Conservation (phyloP, 2,329 filamentous ascomycete species). For the Basipetospora chlamydospora region DNA sequence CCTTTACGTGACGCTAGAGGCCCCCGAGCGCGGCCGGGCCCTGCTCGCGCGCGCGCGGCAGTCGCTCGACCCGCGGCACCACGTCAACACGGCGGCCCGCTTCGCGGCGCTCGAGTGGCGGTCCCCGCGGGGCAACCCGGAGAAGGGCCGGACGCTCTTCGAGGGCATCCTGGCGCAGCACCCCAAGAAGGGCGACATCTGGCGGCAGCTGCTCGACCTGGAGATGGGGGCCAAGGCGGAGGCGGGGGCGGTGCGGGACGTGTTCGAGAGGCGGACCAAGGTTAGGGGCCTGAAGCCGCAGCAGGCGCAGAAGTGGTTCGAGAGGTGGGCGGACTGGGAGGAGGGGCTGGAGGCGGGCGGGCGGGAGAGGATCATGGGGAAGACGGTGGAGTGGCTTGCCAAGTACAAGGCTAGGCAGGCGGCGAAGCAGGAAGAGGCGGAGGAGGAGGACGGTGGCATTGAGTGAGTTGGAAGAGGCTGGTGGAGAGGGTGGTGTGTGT, state of each 20-base stretch:
- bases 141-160: slow-evolving; percentile 88
- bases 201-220: slow-evolving; percentile 82
- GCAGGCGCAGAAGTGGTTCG: slow-evolving; percentile 78
- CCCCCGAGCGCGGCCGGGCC: slow-evolving; percentile 59
- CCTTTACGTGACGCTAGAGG: slow-evolving; percentile 58
- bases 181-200: slow-evolving; percentile 81
- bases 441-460: slow-evolving; percentile 9
- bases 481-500: too few relatives aligned
- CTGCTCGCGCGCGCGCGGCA: slow-evolving; percentile 76
- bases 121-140: slow-evolving; percentile 65
- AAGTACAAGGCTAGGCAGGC: slow-evolving; percentile 30
- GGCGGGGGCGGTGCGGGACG: slow-evolving; percentile 51
- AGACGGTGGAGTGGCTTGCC: slow-evolving; percentile 43
- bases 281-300: slow-evolving; percentile 62
- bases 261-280: slow-evolving; percentile 69
- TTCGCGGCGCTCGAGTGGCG: slow-evolving; percentile 90
- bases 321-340: slow-evolving; percentile 85
- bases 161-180: slow-evolving; percentile 73
- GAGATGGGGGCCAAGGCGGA: slow-evolving; percentile 52
- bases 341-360: slow-evolving; percentile 55
- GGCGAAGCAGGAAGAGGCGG: slow-evolving; percentile 13
- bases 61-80: slow-evolving; percentile 55
- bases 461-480: slow-evolving; percentile 10
- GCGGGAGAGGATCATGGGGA: slow-evolving; percentile 54
- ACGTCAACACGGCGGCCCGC: slow-evolving; percentile 58